Conservation (phyloP, 495 filamentous ascomycete genomes). For the Apodospora peruviana region DNA sequence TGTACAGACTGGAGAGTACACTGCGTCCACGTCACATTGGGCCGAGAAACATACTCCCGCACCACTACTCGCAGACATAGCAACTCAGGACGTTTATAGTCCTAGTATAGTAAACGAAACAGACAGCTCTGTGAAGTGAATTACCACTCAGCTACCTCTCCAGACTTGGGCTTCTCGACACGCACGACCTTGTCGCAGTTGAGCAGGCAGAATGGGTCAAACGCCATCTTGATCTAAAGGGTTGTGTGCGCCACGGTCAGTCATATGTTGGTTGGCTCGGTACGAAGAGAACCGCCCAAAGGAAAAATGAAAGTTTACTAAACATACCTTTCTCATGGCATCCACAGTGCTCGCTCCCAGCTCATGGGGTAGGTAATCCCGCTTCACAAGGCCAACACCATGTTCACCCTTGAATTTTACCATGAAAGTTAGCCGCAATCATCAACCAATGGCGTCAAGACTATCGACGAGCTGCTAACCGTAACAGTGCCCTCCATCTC, state of each 20-base stretch:
- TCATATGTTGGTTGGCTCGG: too few species aligned
- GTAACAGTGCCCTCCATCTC: constrained; percentile 82
- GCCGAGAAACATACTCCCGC: too few species aligned
- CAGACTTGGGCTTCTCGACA: constrained; percentile 45
- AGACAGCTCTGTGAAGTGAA: too few species aligned
- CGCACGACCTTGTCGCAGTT: constrained; percentile 80
- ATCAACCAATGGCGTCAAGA: not conserved
- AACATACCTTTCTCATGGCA: constrained; percentile 64
- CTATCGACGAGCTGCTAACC: constrained; percentile 17
- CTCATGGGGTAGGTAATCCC: constrained; percentile 73
- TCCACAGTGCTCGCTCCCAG: constrained; percentile 68
- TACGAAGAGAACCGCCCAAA: too few species aligned
- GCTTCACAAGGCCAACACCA: constrained; percentile 74
- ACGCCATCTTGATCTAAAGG: constrained; percentile 57
- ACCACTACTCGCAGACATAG: too few species aligned
- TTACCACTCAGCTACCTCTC: constrained; percentile 49
- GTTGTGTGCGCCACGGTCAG: too few species aligned
- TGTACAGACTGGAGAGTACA: too few species aligned
- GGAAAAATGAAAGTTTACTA: too few species aligned
- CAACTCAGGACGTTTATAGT: too few species aligned
- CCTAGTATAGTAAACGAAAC: too few species aligned
- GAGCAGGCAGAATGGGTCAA: constrained; percentile 70
- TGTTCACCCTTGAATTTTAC: constrained; percentile 58
- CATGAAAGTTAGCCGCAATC: not conserved
- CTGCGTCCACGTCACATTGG: too few species aligned